Evolutionary conservation across 306 rosid species (phyloP).

Genomic region (Trifolium fragiferum): DNA sequence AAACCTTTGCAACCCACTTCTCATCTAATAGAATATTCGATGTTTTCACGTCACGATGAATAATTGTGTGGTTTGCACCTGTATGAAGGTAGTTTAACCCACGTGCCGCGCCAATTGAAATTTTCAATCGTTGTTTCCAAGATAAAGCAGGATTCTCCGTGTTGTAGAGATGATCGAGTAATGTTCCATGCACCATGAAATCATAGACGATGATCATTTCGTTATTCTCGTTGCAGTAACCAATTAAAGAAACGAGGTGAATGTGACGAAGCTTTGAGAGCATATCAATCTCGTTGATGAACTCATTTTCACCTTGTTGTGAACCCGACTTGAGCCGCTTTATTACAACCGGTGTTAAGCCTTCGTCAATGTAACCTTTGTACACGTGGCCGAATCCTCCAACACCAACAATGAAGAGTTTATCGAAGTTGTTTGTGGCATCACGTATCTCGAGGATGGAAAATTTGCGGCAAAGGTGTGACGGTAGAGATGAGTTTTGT

Average conservation of each 20-base stretch:
- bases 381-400: too few species aligned
- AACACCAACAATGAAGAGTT: too few species aligned
- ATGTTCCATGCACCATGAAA: constrained; percentile 60
- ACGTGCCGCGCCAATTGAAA: constrained; percentile 55
- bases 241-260: constrained; percentile 53
- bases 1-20: constrained; percentile 56
- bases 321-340: constrained; percentile 58
- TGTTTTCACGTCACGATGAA: constrained; percentile 72
- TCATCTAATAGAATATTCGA: constrained; percentile 60
- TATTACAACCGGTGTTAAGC: too few species aligned
- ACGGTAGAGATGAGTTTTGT: constrained; percentile 26
- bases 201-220: constrained; percentile 62
- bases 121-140: constrained; percentile 57
- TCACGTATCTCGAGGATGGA: constrained; percentile 41
- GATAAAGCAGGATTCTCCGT: constrained; percentile 35
- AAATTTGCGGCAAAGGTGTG: constrained; percentile 49
- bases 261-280: constrained; percentile 50
- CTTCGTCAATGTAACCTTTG: too few species aligned
- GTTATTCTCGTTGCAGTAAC: constrained; percentile 46
- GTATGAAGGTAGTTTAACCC: constrained; percentile 63
- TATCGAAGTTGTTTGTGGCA: constrained; percentile 54
- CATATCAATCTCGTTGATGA: constrained; percentile 59
- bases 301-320: constrained; percentile 49
- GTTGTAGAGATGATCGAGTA: constrained; percentile 56
- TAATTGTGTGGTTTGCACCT: constrained; percentile 48